A percentile compares a stretch with the other conserved stretches of the same genome.
Conservation (phyloP, 1,139 yeast species). For the Candida anutae region DNA sequence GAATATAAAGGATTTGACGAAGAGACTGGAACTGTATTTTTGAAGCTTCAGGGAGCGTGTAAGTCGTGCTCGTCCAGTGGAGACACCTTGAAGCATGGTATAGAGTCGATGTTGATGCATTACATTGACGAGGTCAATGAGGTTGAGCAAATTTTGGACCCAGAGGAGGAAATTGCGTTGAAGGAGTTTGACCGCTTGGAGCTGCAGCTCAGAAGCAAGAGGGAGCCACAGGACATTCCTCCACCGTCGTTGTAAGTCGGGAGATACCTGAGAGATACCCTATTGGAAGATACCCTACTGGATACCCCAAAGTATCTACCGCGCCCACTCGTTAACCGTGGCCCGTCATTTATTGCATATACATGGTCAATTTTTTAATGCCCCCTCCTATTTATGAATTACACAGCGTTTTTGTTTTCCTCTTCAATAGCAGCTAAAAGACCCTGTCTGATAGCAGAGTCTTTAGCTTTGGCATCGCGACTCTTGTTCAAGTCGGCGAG, state of each 20-base stretch:
- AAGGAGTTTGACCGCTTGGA: constrained; percentile 68
- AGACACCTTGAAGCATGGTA: constrained; percentile 73
- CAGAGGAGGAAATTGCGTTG: constrained; percentile 45
- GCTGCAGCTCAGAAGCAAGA: constrained; percentile 21
- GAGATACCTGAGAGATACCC: not conserved
- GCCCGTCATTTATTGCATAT: not conserved
- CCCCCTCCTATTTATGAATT: constrained; percentile 13
- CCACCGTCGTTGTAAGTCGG: constrained; percentile 24
- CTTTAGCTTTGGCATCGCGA: no score
- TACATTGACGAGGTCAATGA: constrained; percentile 77
- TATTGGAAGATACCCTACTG: not conserved
- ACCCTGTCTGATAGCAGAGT: no score
- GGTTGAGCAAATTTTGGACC: constrained; percentile 57
- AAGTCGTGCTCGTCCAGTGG: constrained; percentile 70
- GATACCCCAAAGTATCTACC: no score
- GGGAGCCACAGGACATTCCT: constrained; percentile 7
- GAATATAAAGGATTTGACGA: constrained; percentile 66
- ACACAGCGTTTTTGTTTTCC: constrained; percentile 1
- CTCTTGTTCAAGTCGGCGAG: constrained; percentile 29
- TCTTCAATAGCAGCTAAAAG: not conserved
- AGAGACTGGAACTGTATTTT: constrained; percentile 59
- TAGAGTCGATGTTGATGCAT: constrained; percentile 78
- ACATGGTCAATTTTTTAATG: constrained; percentile 3
- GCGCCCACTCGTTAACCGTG: no score
- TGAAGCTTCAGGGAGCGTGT: constrained; percentile 79